phyloP scores from a whole-genome alignment of 2,329 filamentous ascomycete genomes.

The Colletotrichum karsti region DNA sequence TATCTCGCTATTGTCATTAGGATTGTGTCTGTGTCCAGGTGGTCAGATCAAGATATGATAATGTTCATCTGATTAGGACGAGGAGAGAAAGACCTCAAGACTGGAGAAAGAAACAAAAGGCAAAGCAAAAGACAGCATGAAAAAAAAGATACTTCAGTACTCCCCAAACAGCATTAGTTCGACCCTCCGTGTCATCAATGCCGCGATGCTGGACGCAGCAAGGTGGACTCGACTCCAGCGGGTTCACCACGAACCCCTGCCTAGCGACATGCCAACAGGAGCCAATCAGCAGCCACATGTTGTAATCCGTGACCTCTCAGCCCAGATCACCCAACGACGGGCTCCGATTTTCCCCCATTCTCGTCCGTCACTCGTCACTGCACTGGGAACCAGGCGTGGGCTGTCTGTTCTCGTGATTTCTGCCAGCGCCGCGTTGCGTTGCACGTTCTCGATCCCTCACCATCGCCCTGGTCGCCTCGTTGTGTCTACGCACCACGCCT shows the following conservation, averaged over 20 bases:
- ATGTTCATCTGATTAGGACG: background rate
- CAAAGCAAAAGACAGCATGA: background rate
- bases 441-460: constrained; percentile 6
- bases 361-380: constrained; percentile 29
- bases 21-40: background rate
- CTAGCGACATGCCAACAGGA: background rate
- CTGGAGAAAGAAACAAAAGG: background rate
- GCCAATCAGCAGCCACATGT: constrained; percentile 26
- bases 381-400: constrained; percentile 23
- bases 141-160: background rate
- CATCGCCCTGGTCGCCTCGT: constrained; percentile 8
- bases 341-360: constrained; percentile 27
- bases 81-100: background rate
- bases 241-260: constrained; percentile 3
- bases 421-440: constrained; percentile 15
- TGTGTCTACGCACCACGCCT: background rate
- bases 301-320: constrained; percentile 32
- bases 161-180: background rate
- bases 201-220: constrained; percentile 21
- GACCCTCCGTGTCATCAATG: constrained; percentile 17
- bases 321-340: constrained; percentile 23
- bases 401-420: constrained; percentile 23
- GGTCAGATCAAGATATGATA: background rate
- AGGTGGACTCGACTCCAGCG: constrained; percentile 14
- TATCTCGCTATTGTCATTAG: background rate